Base-by-base conservation (phyloP, 345 rosid species). In the Hirschfeldia incana region DNA sequence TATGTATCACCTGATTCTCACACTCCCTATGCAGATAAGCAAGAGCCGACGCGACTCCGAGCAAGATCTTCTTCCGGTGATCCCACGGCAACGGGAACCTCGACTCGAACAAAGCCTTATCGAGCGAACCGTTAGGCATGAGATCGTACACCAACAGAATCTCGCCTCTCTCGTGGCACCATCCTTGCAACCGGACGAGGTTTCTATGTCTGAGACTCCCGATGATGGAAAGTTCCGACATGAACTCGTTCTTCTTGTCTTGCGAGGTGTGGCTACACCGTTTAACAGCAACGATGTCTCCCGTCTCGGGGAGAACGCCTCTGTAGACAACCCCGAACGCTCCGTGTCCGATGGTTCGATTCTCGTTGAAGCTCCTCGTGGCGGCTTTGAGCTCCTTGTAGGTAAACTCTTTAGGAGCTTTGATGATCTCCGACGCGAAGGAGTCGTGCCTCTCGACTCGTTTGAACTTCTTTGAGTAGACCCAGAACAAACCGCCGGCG, bases 131-230 rank as follows among this genome's bases (percentile, higher is more conserved):
- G 55, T 95, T 95, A 1, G 96, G 90, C 99, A 95, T 95, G n/a
- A 93, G 84, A 77, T 95, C 99, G 27, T 93, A 95, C 0, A 95
- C 99, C 27, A 95, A 70, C 26, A 93, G 72, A 76, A 95, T 91
- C 75, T 95, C 98, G 9, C 96, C 96, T 84, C 86, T 93, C 80
- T 95, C 98, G 57, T 91, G 97, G 33, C 99, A 95, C 98, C 98
- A 95, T 1, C 99, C 99, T 83, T 91, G 98, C 60, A 95, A 86
- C 29, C 91, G 70, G 1, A 95, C 91, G 0, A 95, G 97, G 74
- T 95, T 95, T 4, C 98, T 83, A 63, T 95, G 99, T 78, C 99
- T 75, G 1, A 95, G 88, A 36, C 89, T 87, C 6, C 98, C 99
- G 39, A 95, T 95, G 30, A 95, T 95, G 0, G 97, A 93, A 72